These are phyloP conservation scores for Monascus ruber DNA, from an alignment of 2,329 filamentous ascomycete species.

Conservation along the genomic window DNA sequence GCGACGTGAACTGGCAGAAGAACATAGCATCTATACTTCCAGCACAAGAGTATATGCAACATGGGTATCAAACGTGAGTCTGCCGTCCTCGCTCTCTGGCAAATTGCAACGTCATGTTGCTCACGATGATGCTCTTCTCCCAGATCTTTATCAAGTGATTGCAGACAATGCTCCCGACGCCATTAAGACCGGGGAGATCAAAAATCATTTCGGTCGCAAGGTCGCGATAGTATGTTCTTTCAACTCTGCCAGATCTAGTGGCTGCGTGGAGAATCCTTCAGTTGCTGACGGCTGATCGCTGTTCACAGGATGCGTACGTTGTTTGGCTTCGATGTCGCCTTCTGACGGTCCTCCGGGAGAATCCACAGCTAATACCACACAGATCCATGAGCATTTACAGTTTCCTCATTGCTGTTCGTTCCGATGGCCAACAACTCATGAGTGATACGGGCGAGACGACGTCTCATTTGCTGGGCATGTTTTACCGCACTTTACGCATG, in stretches of 20 bases:
- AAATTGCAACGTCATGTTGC: slow-evolving; percentile 25
- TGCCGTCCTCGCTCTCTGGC: background rate
- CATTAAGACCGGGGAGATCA: slow-evolving; percentile 94
- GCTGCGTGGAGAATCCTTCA: too few species aligned
- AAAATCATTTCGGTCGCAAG: slow-evolving; percentile 96
- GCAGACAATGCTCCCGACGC: slow-evolving; percentile 90
- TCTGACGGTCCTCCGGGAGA: background rate
- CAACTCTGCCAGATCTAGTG: background rate
- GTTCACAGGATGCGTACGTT: slow-evolving; percentile 46
- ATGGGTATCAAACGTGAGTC: slow-evolving; percentile 44
- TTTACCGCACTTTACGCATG: slow-evolving; percentile 96
- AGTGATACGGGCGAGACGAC: slow-evolving; percentile 93
- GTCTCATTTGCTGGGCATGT: slow-evolving; percentile 98
- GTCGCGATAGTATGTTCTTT: slow-evolving; percentile 71
- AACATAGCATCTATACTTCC: background rate
- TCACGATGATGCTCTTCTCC: slow-evolving; percentile 4
- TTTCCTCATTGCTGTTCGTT: slow-evolving; percentile 94
- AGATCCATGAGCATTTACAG: slow-evolving; percentile 98
- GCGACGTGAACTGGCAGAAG: background rate
- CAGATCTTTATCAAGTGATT: slow-evolving; percentile 66
- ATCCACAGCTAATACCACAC: slow-evolving; percentile 6
- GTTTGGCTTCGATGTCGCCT: slow-evolving; percentile 1
- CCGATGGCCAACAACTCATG: slow-evolving; percentile 91
- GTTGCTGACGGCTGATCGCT: background rate
- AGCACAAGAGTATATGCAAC: slow-evolving; percentile 4